Conservation (phyloP, 2,329 filamentous ascomycete genomes). For the Penicillium sp. region DNA sequence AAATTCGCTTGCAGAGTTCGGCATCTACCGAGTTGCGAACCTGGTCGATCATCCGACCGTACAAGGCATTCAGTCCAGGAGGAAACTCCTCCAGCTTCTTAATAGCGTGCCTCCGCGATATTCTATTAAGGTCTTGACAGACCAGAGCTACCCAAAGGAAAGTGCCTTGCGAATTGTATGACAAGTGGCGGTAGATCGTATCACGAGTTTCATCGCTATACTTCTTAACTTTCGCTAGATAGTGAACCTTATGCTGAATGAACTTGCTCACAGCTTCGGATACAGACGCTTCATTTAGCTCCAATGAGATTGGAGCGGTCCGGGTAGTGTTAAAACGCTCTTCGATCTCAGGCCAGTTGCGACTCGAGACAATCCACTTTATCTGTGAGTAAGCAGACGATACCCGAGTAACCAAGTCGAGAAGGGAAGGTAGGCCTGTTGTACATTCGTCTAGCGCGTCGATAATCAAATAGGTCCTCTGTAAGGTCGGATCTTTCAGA, state of each 20-base stretch:
- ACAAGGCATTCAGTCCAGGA: conserved; percentile 13
- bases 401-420: conserved; percentile 35
- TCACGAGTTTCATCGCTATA: conserved; percentile 19
- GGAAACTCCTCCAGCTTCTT: conserved; percentile 5
- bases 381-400: conserved; percentile 19
- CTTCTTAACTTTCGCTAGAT: conserved; percentile 17
- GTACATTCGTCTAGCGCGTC: conserved; percentile 51
- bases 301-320: conserved; percentile 25
- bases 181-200: conserved; percentile 19
- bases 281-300: conserved; percentile 20
- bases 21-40: conserved; percentile 18
- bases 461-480: conserved; percentile 38
- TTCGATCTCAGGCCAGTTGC: conserved; percentile 43
- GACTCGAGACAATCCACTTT: conserved; percentile 50
- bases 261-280: conserved; percentile 18
- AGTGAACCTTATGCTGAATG: conserved; percentile 22
- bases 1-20: neutral
- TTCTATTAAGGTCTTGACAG: conserved; percentile 27
- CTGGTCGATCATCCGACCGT: conserved; percentile 22
- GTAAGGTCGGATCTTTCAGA: conserved; percentile 35
- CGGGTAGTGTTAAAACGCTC: conserved; percentile 22
- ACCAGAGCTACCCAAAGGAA: conserved; percentile 43
- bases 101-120: neutral
- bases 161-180: conserved; percentile 32
- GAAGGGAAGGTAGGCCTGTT: conserved; percentile 30